Conservation (phyloP, 2,329 filamentous ascomycete species). For the Clonostachys rhizophaga region DNA sequence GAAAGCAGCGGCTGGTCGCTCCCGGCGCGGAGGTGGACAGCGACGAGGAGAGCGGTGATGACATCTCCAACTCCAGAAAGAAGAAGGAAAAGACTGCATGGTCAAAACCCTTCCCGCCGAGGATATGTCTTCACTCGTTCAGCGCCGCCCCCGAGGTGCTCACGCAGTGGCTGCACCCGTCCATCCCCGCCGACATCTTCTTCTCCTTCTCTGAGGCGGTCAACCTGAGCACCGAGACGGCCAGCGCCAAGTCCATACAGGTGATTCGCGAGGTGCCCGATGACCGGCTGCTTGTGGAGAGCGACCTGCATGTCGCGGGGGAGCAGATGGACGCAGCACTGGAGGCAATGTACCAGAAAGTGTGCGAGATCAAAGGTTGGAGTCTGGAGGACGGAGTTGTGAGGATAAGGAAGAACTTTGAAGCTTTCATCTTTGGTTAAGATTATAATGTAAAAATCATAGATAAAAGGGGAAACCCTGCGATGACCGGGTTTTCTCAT, state of each 20-base stretch:
- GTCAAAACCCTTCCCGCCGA: slow-evolving; percentile 68
- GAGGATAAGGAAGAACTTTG: slow-evolving; percentile 70
- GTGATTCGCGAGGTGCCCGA: slow-evolving; percentile 72
- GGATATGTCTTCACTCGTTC: slow-evolving; percentile 92
- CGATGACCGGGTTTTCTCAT: no score
- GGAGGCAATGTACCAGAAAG: slow-evolving; percentile 68
- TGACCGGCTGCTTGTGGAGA: slow-evolving; percentile 78
- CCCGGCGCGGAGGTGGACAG: slow-evolving; percentile 34
- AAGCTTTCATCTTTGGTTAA: slow-evolving; percentile 66
- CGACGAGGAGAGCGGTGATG: slow-evolving; percentile 7
- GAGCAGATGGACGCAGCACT: slow-evolving; percentile 72
- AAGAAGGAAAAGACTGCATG: slow-evolving; percentile 4
- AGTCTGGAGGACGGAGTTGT: slow-evolving; percentile 63
- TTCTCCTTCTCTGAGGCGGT: slow-evolving; percentile 86
- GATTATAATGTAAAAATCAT: slow-evolving; percentile 2
- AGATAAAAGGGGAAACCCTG: background rate
- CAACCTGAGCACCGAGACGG: slow-evolving; percentile 60
- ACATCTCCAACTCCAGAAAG: no score
- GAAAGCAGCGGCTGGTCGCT: slow-evolving; percentile 39
- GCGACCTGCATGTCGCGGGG: slow-evolving; percentile 82
- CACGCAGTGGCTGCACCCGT: slow-evolving; percentile 70
- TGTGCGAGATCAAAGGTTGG: slow-evolving; percentile 81
- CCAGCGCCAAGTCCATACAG: slow-evolving; percentile 45
- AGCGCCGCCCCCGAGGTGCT: slow-evolving; percentile 73
- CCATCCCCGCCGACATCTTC: slow-evolving; percentile 72